These are phyloP conservation scores for Hanseniaspora occidentalis DNA, from an alignment of 805 yeast genomes.

Conservation along the genomic window DNA sequence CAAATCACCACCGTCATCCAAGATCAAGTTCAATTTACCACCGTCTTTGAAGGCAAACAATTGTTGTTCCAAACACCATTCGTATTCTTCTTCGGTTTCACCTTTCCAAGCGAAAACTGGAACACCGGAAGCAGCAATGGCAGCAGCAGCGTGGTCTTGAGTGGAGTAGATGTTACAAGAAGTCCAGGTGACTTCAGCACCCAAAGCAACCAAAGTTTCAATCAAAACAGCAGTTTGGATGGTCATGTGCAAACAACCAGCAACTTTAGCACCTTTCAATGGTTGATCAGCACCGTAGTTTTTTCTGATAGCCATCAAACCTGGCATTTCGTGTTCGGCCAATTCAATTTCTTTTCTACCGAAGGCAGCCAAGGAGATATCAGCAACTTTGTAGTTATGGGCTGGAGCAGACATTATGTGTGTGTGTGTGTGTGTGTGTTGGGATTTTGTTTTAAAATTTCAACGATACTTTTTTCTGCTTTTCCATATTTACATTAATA, in stretches of 20 bases:
- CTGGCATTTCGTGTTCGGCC: constrained; percentile 99
- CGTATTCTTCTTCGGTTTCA: constrained; percentile 98
- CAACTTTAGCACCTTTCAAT: constrained; percentile 95
- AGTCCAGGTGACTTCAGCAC: constrained; percentile 99
- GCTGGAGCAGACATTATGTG: constrained; percentile 57
- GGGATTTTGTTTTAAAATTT: constrained; percentile 1
- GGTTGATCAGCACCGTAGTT: constrained; percentile 89
- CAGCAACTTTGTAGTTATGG: constrained; percentile 87
- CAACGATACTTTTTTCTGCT: no score
- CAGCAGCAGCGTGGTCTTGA: constrained; percentile 99
- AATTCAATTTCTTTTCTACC: constrained; percentile 99
- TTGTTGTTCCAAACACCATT: constrained; percentile 99
- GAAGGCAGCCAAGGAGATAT: constrained; percentile 96
- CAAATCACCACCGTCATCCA: constrained; percentile 99
- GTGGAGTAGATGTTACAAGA: constrained; percentile 99
- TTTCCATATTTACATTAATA: no score
- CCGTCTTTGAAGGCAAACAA: constrained; percentile 94
- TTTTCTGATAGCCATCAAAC: constrained; percentile 94
- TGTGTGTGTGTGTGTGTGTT: constrained; percentile 6
- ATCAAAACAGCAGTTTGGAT: constrained; percentile 98
- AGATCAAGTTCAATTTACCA: constrained; percentile 88
- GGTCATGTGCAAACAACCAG: constrained; percentile 99
- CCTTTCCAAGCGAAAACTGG: constrained; percentile 99
- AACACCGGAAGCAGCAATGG: constrained; percentile 98
- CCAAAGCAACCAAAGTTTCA: constrained; percentile 92